These are phyloP conservation scores for Quercus glauca DNA, from an alignment of 306 rosid species.

Conservation along the genomic window DNA sequence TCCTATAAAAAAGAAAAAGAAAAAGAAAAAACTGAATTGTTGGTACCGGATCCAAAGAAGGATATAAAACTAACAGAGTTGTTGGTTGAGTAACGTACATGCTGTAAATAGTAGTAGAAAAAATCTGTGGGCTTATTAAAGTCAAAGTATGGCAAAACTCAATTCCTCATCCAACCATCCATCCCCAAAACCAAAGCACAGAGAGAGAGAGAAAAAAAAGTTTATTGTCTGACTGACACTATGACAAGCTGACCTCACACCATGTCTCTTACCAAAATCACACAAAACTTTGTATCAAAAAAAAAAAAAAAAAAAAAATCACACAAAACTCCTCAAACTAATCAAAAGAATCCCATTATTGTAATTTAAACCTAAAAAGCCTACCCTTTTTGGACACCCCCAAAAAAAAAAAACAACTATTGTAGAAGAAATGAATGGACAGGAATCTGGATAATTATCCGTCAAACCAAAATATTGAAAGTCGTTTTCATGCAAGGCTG, in stretches of 20 bases:
- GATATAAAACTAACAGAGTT: no score
- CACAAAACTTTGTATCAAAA: no score
- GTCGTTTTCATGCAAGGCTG: constrained; percentile 41
- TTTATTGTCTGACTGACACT: neutral
- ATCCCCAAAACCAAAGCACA: neutral
- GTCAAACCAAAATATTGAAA: constrained; percentile 34
- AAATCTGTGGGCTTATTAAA: neutral
- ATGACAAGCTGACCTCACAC: neutral
- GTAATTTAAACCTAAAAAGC: constrained; percentile 28
- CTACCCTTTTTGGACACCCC: constrained; percentile 17
- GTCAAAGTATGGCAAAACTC: neutral
- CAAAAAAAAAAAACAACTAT: neutral
- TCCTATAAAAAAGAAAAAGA: no score
- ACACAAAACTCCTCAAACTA: no score
- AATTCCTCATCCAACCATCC: no score
- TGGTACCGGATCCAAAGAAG: no score
- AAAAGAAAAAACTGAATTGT: no score
- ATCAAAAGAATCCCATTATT: constrained; percentile 24
- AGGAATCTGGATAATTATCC: constrained; percentile 39
- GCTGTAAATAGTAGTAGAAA: no score
- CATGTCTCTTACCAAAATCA: no score
- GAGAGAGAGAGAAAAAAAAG: neutral
- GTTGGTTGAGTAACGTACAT: no score
- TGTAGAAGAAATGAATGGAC: constrained; percentile 32
- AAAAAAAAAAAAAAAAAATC: no score